These are phyloP conservation scores for Diaporthe nobilis DNA, from an alignment of 2,329 filamentous ascomycete species.

Conservation along the genomic window DNA sequence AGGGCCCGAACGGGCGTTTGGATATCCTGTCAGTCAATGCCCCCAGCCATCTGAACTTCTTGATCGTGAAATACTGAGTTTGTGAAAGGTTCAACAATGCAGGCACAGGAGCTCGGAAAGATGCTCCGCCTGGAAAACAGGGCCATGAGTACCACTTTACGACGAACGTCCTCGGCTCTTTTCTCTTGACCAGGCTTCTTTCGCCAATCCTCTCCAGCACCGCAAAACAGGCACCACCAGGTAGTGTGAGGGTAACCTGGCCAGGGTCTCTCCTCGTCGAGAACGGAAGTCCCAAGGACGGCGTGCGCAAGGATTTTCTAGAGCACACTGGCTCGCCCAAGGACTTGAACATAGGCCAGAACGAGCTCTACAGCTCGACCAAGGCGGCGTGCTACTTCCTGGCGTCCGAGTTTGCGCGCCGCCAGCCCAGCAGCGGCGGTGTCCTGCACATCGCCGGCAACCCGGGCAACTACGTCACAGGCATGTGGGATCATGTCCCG, in stretches of 20 bases:
- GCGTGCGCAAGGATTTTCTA: constrained; percentile 43
- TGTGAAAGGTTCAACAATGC: constrained; percentile 44
- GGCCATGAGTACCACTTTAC: constrained; percentile 46
- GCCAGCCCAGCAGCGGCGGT: constrained; percentile 36
- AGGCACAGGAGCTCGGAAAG: constrained; percentile 43
- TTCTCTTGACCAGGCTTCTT: constrained; percentile 44
- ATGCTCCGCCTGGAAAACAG: constrained; percentile 42
- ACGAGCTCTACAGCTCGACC: constrained; percentile 43
- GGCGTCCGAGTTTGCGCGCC: constrained; percentile 45
- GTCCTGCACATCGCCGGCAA: constrained; percentile 37
- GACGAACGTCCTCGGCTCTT: constrained; percentile 43
- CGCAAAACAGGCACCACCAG: constrained; percentile 37
- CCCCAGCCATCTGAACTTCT: too few relatives aligned
- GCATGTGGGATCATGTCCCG: constrained; percentile 22
- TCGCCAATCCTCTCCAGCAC: constrained; percentile 43
- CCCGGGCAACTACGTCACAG: constrained; percentile 8
- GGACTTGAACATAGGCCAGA: constrained; percentile 33
- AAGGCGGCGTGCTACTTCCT: constrained; percentile 46
- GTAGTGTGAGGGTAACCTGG: constrained; percentile 45
- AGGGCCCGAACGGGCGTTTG: constrained; percentile 40
- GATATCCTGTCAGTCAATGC: constrained; percentile 41
- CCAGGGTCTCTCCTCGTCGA: constrained; percentile 45
- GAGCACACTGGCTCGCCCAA: constrained; percentile 17
- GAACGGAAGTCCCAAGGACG: constrained; percentile 41
- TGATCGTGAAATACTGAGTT: not conserved